phyloP scores from a whole-genome alignment of 768 basidiomycete species.

The Phlegmacium glaucopus region DNA sequence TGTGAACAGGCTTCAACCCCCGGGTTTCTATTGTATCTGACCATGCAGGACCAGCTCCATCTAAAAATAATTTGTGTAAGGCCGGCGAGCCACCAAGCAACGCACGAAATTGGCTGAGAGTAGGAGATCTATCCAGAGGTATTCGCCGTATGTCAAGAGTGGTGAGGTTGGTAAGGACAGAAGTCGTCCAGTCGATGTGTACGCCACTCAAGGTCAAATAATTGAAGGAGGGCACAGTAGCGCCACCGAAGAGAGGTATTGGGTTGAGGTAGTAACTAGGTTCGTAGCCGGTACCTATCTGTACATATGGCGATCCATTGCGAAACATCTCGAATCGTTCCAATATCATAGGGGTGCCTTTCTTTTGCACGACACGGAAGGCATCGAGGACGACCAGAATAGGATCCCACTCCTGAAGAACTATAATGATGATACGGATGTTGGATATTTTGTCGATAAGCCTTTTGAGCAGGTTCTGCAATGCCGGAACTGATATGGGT shows the following conservation, averaged over 20 bases:
- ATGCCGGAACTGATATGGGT: conserved; percentile 37
- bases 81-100: conserved; percentile 47
- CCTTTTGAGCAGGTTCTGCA: conserved; percentile 46
- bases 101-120: conserved; percentile 45
- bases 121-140: conserved; percentile 48
- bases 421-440: conserved; percentile 56
- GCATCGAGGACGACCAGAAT: conserved; percentile 48
- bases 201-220: conserved; percentile 57
- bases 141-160: conserved; percentile 65
- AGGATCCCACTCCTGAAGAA: conserved; percentile 55
- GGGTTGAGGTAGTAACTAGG: conserved; percentile 29
- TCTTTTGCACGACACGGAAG: conserved; percentile 34
- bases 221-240: conserved; percentile 38
- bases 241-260: conserved; percentile 50
- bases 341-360: conserved; percentile 39
- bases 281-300: conserved; percentile 39
- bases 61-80: conserved; percentile 53
- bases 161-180: conserved; percentile 50
- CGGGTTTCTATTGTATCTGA: conserved; percentile 13
- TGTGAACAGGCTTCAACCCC: conserved; percentile 35
- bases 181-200: conserved; percentile 54
- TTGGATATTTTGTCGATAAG: conserved; percentile 52
- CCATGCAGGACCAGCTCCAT: conserved; percentile 57
- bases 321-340: conserved; percentile 68
- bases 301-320: conserved; percentile 42